Percentiles rank a stretch among this genome's conserved stretches.
Conservation (phyloP, 768 basidiomycete species). For the Serendipita sp. region DNA sequence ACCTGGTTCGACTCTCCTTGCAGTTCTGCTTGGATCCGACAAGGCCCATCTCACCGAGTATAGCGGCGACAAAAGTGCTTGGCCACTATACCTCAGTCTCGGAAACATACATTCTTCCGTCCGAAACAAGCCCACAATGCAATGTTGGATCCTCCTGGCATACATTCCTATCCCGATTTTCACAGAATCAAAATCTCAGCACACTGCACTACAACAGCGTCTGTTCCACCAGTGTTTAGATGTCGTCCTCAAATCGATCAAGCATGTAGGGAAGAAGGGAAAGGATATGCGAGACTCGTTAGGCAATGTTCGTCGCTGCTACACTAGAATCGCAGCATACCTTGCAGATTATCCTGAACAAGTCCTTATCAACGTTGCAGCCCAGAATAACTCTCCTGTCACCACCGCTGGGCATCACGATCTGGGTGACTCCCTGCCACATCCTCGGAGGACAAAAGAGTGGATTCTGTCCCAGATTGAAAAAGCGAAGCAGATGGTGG, state of each 20-base stretch:
- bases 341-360: background rate
- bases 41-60: slow-evolving; percentile 22
- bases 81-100: slow-evolving; percentile 20
- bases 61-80: slow-evolving; percentile 20
- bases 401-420: background rate
- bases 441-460: background rate
- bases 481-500: background rate
- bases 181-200: background rate
- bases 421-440: background rate
- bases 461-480: background rate
- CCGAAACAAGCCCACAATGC: slow-evolving; percentile 21
- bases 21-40: slow-evolving; percentile 20
- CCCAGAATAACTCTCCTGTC: background rate
- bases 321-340: background rate
- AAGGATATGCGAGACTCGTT: background rate
- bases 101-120: slow-evolving; percentile 22
- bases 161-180: background rate
- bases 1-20: slow-evolving; percentile 17
- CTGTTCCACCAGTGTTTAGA: background rate
- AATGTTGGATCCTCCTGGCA: slow-evolving; percentile 18
- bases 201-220: background rate
- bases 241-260: background rate
- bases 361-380: background rate
- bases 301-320: background rate
- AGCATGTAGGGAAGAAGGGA: background rate